Evolutionary conservation across 169 alveolate species (phyloP).

Genomic region (Babesia bigemina): DNA sequence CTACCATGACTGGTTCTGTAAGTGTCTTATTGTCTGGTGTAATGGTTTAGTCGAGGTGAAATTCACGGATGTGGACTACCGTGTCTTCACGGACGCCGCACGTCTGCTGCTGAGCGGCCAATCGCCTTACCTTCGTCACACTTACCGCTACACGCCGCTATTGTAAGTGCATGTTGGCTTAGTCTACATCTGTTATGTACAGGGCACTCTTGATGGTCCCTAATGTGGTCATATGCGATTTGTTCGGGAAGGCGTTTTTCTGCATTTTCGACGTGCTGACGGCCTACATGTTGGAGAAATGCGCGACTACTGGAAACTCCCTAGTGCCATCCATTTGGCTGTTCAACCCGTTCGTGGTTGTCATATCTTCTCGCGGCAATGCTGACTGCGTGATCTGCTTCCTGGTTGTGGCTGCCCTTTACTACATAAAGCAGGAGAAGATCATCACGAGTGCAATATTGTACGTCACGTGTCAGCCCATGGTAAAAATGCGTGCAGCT

Average conservation of each 20-base stretch:
- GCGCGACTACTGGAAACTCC: conserved; percentile 45
- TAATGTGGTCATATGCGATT: conserved; percentile 66
- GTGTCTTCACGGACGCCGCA: conserved; percentile 97
- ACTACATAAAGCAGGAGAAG: conserved; percentile 59
- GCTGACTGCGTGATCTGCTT: conserved; percentile 82
- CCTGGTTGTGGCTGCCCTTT: conserved; percentile 69
- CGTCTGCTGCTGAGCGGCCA: conserved; percentile 87
- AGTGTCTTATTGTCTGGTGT: neutral
- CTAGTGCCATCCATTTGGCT: conserved; percentile 85
- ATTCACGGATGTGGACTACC: conserved; percentile 97
- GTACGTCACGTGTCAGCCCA: conserved; percentile 33
- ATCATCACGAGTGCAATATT: conserved; percentile 78
- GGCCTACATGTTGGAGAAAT: conserved; percentile 71
- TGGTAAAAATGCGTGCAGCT: conserved; percentile 65
- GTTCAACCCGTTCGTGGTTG: conserved; percentile 90
- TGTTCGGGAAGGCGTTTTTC: conserved; percentile 89
- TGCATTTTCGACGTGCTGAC: conserved; percentile 83
- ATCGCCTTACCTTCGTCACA: conserved; percentile 95
- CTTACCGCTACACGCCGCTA: conserved; percentile 98
- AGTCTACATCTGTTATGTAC: neutral
- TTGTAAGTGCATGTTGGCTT: conserved; percentile 53
- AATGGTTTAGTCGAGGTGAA: conserved; percentile 73
- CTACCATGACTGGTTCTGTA: conserved; percentile 44
- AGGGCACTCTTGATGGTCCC: conserved; percentile 79
- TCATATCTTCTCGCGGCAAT: conserved; percentile 94